Evolutionary conservation across 2,329 filamentous ascomycete genomes (phyloP), one percentile per base, ranked within the genome.

Genomic region (Calonectria hongkongensis): DNA sequence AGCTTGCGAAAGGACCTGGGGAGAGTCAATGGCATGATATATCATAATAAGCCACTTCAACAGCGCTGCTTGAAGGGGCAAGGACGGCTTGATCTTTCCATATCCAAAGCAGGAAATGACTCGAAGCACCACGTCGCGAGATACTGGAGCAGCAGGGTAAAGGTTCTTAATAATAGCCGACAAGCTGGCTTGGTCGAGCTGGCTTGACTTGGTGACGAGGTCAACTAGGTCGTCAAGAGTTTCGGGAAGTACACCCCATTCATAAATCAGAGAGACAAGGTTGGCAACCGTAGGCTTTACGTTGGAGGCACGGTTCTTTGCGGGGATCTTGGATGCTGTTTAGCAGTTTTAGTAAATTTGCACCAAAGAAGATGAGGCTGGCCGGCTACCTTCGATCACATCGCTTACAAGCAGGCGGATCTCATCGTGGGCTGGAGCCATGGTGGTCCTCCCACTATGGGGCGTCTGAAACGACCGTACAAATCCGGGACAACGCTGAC

Each of bases 41-140:
- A 95, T 89, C 84, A 94, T 91, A 70, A 95, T 89, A 63, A 97
- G 86, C 95, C 95, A 98, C 83, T 91, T 92, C 74, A 97, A 84
- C 64, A 97, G 86, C 50, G 92, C 87, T 30, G 89, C 90, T 83
- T 98, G 95, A 0, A 94, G 90, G 54, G 89, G 87, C 54, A 94
- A 87, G 16, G 93, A 91, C 16, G 95, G 93, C 82, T 96, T 97
- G 68, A 91, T 88, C 81, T 92, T 91, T 79, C 94, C 94, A 79
- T 95, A 93, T 4, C 95, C 94, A n/a, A 98, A 87, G 60, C 90
- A 91, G 66, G 92, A 92, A 27, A 97, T 89, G 12, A 96, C 85
- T 71, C 90, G 92, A 62, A 94, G 86, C 63, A 94, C 86, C 48
- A 92, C 83, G 69, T 90, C 87, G 41, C 89, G 86, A 15, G 89